Conservation (phyloP, 1,284 basidiomycete genomes). For the Cryptococcus wingfieldii region DNA sequence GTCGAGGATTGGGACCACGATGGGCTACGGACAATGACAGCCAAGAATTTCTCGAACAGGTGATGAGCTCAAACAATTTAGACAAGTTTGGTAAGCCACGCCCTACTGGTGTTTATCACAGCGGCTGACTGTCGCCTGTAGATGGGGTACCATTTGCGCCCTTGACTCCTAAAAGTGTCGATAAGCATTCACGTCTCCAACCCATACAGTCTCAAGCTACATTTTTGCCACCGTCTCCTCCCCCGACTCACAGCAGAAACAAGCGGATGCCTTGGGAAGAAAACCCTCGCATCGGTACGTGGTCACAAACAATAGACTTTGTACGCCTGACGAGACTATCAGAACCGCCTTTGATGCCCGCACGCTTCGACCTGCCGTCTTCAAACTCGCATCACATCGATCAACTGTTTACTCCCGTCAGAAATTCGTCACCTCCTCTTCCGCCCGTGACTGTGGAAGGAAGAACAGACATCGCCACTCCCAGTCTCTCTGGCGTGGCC, state of each 20-base stretch:
- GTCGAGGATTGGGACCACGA: not conserved
- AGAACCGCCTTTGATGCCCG: not conserved
- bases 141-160: constrained; percentile 1
- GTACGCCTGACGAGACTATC: not conserved
- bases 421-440: not conserved
- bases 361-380: not conserved
- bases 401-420: not conserved
- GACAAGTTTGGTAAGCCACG: not conserved
- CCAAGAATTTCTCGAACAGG: not conserved
- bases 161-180: not conserved
- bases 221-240: not conserved
- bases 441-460: not conserved
- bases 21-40: not conserved
- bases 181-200: not conserved
- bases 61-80: not conserved
- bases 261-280: not conserved
- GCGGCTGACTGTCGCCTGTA: not conserved
- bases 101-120: not conserved
- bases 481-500: not conserved
- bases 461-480: not conserved
- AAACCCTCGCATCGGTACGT: not conserved
- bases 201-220: too few relatives aligned
- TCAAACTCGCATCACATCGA: not conserved
- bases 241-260: not conserved
- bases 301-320: not conserved